Conservation (phyloP, 2,329 filamentous ascomycete genomes). For the Colletotrichum limetticola region DNA sequence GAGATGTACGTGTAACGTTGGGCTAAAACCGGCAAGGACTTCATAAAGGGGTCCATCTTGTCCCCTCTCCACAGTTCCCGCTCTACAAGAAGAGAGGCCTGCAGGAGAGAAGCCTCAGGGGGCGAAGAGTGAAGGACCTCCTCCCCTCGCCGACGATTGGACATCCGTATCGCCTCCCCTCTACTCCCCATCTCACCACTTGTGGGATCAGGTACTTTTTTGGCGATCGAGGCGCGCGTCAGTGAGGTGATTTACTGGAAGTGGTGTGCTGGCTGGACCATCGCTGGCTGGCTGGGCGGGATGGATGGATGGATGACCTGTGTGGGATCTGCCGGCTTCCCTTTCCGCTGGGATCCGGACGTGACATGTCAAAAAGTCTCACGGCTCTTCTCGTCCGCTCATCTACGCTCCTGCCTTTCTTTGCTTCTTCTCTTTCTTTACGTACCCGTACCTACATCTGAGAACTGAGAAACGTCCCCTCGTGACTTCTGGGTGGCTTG, state of each 20-base stretch:
- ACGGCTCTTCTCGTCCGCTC: not conserved
- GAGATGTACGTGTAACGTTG: not conserved
- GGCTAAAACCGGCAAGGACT: not conserved
- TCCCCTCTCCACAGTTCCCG: not conserved
- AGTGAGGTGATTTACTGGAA: not conserved
- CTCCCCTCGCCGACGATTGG: not conserved
- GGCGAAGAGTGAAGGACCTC: not conserved
- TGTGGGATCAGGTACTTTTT: not conserved
- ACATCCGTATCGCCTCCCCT: not conserved
- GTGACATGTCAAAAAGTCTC: conserved; percentile 3
- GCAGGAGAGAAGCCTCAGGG: not conserved
- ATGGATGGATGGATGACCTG: not conserved
- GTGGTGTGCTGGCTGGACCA: not conserved
- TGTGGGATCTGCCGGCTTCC: conserved; percentile 8
- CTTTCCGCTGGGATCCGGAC: not conserved
- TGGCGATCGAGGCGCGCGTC: not conserved
- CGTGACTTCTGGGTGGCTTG: not conserved
- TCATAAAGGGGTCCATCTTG: not conserved
- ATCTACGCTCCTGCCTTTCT: not conserved
- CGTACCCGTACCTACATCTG: not conserved
- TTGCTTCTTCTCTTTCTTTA: not conserved
- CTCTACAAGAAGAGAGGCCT: not conserved
- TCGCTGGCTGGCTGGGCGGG: not conserved
- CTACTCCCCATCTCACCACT: not conserved
- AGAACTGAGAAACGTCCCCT: not conserved